These are phyloP conservation scores for Trichoderma oligosporum DNA, from an alignment of 2,329 filamentous ascomycete genomes.

Conservation along the genomic window DNA sequence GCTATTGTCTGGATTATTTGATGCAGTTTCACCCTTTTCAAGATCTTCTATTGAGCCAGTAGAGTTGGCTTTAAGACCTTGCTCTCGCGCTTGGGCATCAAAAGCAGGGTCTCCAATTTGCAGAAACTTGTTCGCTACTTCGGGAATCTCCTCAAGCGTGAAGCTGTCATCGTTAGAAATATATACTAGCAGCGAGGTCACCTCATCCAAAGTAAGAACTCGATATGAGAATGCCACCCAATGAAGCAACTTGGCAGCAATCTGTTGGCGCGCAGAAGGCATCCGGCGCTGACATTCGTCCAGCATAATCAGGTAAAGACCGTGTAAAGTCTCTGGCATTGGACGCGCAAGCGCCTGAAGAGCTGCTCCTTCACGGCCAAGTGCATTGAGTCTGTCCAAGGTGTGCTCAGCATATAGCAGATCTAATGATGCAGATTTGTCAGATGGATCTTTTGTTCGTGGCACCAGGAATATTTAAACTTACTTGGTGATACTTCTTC, in stretches of 20 bases:
- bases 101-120: slow-evolving; percentile 26
- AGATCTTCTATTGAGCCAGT: slow-evolving; percentile 22
- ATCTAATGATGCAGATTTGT: slow-evolving; percentile 21
- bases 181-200: slow-evolving; percentile 24
- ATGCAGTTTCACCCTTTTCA: slow-evolving; percentile 18
- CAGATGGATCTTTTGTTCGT: neutral
- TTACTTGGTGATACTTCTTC: slow-evolving; percentile 32
- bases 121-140: slow-evolving; percentile 28
- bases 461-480: neutral
- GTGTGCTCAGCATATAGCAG: slow-evolving; percentile 38
- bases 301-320: slow-evolving; percentile 28
- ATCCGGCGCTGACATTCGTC: slow-evolving; percentile 29
- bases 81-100: slow-evolving; percentile 24
- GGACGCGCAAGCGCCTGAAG: slow-evolving; percentile 29
- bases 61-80: neutral
- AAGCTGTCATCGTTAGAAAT: slow-evolving; percentile 23
- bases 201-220: slow-evolving; percentile 24
- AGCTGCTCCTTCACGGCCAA: slow-evolving; percentile 34
- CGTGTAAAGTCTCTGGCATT: slow-evolving; percentile 26
- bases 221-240: slow-evolving; percentile 30
- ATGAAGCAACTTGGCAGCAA: slow-evolving; percentile 26
- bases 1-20: slow-evolving; percentile 18
- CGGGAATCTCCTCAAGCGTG: slow-evolving; percentile 28
- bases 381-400: slow-evolving; percentile 28
- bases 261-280: slow-evolving; percentile 16